Evolutionary conservation across 1,284 basidiomycete species (phyloP).

Genomic region (Heterobasidion occidentale): DNA sequence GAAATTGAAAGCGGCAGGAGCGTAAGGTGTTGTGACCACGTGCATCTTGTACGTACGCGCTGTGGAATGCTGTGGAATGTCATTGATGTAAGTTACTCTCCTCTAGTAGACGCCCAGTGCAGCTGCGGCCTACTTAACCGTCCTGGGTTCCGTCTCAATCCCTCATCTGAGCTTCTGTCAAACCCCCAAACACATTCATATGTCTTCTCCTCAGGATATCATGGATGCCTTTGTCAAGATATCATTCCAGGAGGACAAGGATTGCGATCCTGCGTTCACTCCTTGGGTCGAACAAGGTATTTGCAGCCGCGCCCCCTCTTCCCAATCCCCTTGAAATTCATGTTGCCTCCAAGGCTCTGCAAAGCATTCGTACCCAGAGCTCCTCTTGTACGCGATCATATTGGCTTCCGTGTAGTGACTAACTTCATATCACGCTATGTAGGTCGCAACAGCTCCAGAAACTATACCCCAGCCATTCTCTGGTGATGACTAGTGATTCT

Average conservation of each 20-base stretch:
- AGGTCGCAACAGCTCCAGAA: slow-evolving; percentile 47
- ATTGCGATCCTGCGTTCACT: slow-evolving; percentile 27
- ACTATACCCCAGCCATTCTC: slow-evolving; percentile 53
- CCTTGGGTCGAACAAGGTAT: slow-evolving; percentile 49
- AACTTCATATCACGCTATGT: too few species aligned
- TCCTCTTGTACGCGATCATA: slow-evolving; percentile 1
- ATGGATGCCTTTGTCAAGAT: slow-evolving; percentile 46
- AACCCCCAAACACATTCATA: too few species aligned
- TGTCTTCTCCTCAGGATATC: slow-evolving; percentile 9
- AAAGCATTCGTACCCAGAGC: slow-evolving; percentile 5
- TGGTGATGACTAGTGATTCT: slow-evolving; percentile 44
- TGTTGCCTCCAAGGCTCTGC: slow-evolving; percentile 2
- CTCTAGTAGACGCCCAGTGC: too few species aligned
- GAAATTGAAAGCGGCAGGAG: not conserved
- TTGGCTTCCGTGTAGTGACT: too few species aligned
- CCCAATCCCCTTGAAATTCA: too few species aligned
- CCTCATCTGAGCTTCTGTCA: too few species aligned
- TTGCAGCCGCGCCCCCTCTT: slow-evolving; percentile 5
- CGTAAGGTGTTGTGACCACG: not conserved
- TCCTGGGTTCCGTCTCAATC: too few species aligned
- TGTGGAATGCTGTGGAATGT: too few species aligned
- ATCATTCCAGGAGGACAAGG: slow-evolving; percentile 30
- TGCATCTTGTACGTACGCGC: too few species aligned
- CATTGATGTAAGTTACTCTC: too few species aligned
- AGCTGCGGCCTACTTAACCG: too few species aligned